Evolutionary conservation across 2,329 filamentous ascomycete species (phyloP), one percentile per base, ranked within the genome.

Genomic region (Incumbomyces lentus): DNA sequence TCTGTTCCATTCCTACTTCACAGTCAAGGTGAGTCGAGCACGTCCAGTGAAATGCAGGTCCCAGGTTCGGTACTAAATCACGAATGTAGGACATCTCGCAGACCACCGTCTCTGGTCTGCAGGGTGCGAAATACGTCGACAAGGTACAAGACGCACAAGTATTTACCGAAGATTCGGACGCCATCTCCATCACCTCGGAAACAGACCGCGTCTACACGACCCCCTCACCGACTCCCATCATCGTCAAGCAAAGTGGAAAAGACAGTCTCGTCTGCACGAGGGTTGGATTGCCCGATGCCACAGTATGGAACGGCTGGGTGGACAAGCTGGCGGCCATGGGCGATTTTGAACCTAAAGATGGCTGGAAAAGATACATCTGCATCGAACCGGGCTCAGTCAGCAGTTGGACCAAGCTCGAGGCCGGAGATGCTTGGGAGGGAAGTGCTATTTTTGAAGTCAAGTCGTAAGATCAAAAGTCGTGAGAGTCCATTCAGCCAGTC

Each of bases 221-320:
- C 26, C 83, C 82, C 0, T 64, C 74, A 54, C 43, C 49, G 2
- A 44, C 52, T 2, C 68, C 75, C 1, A 65, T 86, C 39, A 61
- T 75, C 11, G 77, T 93, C 40, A 61, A 71, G 13, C 79, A 85
- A 58, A 74, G 67, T 41, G 81, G 78, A 50, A 75, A 75, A 59
- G 72, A 80, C 12, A 69, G 75, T 42, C 88, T 84, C 69, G 79
- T 81, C 49, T 74, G 96, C 46, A 78, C 83, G 34, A 79, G 92
- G 51, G 87, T 95, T 66, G 89, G 87, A 55, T 74, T 98, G 55
- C 76, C 78, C 52, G 86, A 96, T 56, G 81, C 92, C 13, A 90
- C 95, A 1, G 84, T 96, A 26, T 98, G 92, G 92, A 98, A 98
- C 67, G 92, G 92, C 1, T 95, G 90, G 88, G 74, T 75, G 34